Percentiles rank a stretch among this genome's conserved stretches.
These are phyloP conservation scores for Paraphaeosphaeria minitans DNA, from an alignment of 2,329 filamentous ascomycete genomes.

Conservation along the genomic window DNA sequence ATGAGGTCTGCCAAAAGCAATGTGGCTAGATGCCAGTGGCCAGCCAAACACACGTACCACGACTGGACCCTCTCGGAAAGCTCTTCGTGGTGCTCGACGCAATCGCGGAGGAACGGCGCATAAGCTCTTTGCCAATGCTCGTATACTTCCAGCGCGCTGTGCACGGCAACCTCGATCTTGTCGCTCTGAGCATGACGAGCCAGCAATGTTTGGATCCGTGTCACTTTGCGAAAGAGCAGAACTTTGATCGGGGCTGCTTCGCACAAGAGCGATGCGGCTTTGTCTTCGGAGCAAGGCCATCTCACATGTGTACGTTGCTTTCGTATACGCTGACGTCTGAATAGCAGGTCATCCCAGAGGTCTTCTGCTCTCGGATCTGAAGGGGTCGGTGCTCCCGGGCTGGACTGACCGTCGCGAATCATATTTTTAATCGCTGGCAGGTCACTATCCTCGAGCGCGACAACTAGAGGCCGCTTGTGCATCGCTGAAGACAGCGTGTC, in stretches of 20 bases:
- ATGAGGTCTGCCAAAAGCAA: constrained; percentile 62
- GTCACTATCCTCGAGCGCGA: constrained; percentile 55
- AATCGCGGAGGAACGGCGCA: constrained; percentile 58
- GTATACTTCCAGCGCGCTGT: constrained; percentile 56
- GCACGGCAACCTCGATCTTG: constrained; percentile 56
- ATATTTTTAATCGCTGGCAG: constrained; percentile 21
- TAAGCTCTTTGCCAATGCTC: constrained; percentile 62
- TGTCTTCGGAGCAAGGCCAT: constrained; percentile 63
- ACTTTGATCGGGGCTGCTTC: constrained; percentile 64
- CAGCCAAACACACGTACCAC: constrained; percentile 64
- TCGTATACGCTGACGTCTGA: constrained; percentile 38
- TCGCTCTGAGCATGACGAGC: constrained; percentile 46
- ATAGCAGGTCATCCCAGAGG: constrained; percentile 49
- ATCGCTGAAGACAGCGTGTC: constrained; percentile 61
- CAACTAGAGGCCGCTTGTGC: constrained; percentile 53
- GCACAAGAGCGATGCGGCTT: constrained; percentile 56
- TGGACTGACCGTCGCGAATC: neutral
- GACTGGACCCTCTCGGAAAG: constrained; percentile 62
- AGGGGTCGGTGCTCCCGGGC: neutral
- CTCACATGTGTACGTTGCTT: constrained; percentile 34
- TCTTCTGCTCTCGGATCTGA: constrained; percentile 21
- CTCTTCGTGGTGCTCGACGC: constrained; percentile 55
- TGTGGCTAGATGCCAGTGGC: constrained; percentile 63
- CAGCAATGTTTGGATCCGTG: constrained; percentile 60
- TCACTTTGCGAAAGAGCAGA: constrained; percentile 61